A percentile compares a stretch with the other conserved stretches of the same genome.
These are phyloP conservation scores for Iris pallida DNA, from an alignment of 116 monocot genomes.

Conservation along the genomic window DNA sequence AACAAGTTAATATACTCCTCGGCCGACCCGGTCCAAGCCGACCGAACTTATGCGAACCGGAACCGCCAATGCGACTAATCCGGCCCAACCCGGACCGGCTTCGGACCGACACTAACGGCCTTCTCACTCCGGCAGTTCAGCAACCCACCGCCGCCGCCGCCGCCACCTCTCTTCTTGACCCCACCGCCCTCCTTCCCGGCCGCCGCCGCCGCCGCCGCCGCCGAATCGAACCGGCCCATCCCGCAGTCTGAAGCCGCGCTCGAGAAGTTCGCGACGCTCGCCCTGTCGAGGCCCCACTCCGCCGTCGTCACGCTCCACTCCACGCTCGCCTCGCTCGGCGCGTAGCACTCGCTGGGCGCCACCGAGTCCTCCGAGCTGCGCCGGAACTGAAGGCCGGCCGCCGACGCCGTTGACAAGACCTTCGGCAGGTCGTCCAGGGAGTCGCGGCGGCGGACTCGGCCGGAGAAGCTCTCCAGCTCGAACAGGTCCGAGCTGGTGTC, in stretches of 20 bases:
- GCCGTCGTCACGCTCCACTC: conserved; percentile 67
- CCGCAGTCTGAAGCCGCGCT: conserved; percentile 29
- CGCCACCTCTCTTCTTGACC: too few relatives aligned
- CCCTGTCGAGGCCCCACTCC: conserved; percentile 52
- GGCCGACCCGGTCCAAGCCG: too few relatives aligned
- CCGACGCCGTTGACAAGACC: neutral
- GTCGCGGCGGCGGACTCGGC: conserved; percentile 55
- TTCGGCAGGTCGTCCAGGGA: conserved; percentile 39
- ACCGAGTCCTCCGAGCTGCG: neutral
- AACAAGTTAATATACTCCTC: too few relatives aligned
- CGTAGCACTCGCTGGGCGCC: conserved; percentile 40
- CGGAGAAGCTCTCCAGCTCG: conserved; percentile 73
- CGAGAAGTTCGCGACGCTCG: conserved; percentile 49
- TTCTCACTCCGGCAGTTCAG: conserved; percentile 48
- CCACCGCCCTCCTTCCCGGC: conserved; percentile 1
- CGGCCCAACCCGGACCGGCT: conserved; percentile 13
- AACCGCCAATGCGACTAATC: neutral
- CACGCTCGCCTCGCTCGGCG: conserved; percentile 65
- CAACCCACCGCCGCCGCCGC: conserved; percentile 8
- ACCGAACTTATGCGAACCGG: too few relatives aligned
- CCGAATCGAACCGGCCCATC: too few relatives aligned
- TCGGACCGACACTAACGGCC: conserved; percentile 39
- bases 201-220: too few relatives aligned
- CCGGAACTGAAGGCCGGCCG: neutral
- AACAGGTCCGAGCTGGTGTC: conserved; percentile 85